Evolutionary conservation across 1,284 basidiomycete genomes (phyloP).

Genomic region (Cryptococcus jaspeensis): DNA sequence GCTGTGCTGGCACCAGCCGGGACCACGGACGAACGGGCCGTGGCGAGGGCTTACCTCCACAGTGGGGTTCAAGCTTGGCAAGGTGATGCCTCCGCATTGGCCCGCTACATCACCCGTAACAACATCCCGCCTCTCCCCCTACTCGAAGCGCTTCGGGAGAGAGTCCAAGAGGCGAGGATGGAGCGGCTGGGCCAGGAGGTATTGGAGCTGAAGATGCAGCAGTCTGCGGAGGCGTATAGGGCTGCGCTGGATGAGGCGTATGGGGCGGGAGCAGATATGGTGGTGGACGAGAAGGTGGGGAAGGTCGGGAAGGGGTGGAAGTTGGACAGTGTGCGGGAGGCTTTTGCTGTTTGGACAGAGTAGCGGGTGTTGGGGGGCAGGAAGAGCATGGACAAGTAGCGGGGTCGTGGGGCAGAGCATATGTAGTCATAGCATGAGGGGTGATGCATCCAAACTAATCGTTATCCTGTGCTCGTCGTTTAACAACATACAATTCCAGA

Average conservation of each 20-base stretch:
- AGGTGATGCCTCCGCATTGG: slow-evolving; percentile 9
- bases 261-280: too few relatives aligned
- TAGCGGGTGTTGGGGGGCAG: background rate
- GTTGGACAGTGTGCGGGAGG: slow-evolving; percentile 26
- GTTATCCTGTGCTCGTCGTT: too few relatives aligned
- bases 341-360: slow-evolving; percentile 23
- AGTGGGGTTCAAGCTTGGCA: slow-evolving; percentile 7
- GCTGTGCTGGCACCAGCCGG: background rate
- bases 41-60: slow-evolving; percentile 6
- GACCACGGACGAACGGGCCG: slow-evolving; percentile 2
- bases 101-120: slow-evolving; percentile 25
- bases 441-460: background rate
- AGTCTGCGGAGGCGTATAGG: slow-evolving; percentile 24
- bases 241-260: slow-evolving; percentile 10
- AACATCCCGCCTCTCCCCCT: slow-evolving; percentile 27
- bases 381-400: too few relatives aligned
- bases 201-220: slow-evolving; percentile 23
- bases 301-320: slow-evolving; percentile 23
- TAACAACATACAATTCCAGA: too few relatives aligned
- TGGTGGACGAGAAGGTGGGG: slow-evolving; percentile 5
- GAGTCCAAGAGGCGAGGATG: slow-evolving; percentile 6
- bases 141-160: slow-evolving; percentile 24
- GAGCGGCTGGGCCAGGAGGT: slow-evolving; percentile 3
- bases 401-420: background rate
- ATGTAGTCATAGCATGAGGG: background rate